phyloP scores from a whole-genome alignment of 2,329 filamentous ascomycete species.

The Calonectria pseudoturangicola region DNA sequence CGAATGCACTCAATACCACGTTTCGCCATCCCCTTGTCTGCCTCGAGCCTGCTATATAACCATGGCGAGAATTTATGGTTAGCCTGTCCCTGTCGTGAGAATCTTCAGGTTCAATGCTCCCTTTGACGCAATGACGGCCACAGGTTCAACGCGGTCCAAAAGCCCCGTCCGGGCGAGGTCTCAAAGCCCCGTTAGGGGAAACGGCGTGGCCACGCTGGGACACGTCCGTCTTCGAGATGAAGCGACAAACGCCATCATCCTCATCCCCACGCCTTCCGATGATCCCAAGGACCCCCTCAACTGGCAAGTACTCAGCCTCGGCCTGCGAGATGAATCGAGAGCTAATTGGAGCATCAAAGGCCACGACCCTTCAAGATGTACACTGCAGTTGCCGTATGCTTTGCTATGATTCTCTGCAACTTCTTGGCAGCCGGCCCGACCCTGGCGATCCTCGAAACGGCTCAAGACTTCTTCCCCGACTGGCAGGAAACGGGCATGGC shows the following conservation, averaged over 20 bases:
- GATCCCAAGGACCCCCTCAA: slow-evolving; percentile 70
- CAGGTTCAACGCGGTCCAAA: slow-evolving; percentile 18
- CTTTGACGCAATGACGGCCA: slow-evolving; percentile 14
- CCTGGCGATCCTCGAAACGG: slow-evolving; percentile 39
- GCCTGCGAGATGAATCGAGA: neutral
- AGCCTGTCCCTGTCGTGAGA: neutral
- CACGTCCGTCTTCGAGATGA: slow-evolving; percentile 43
- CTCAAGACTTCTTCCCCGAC: slow-evolving; percentile 40
- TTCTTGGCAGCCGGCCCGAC: slow-evolving; percentile 45
- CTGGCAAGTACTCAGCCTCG: slow-evolving; percentile 46
- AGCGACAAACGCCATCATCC: slow-evolving; percentile 64
- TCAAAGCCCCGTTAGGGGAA: neutral
- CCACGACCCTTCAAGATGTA: slow-evolving; percentile 53
- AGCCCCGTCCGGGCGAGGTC: neutral
- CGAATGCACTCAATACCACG: slow-evolving; percentile 23
- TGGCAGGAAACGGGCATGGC: slow-evolving; percentile 35
- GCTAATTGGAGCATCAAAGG: slow-evolving; percentile 50
- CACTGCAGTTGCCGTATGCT: slow-evolving; percentile 42
- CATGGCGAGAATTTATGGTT: neutral
- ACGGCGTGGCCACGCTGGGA: slow-evolving; percentile 35
- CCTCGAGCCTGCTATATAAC: slow-evolving; percentile 27
- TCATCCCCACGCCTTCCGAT: slow-evolving; percentile 67
- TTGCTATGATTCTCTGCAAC: slow-evolving; percentile 44
- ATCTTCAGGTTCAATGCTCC: neutral
- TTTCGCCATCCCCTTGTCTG: slow-evolving; percentile 19